Percentiles rank a stretch among this genome's conserved stretches.
These are phyloP conservation scores for Wickerhamiella cacticola DNA, from an alignment of 805 yeast species.

Conservation along the genomic window DNA sequence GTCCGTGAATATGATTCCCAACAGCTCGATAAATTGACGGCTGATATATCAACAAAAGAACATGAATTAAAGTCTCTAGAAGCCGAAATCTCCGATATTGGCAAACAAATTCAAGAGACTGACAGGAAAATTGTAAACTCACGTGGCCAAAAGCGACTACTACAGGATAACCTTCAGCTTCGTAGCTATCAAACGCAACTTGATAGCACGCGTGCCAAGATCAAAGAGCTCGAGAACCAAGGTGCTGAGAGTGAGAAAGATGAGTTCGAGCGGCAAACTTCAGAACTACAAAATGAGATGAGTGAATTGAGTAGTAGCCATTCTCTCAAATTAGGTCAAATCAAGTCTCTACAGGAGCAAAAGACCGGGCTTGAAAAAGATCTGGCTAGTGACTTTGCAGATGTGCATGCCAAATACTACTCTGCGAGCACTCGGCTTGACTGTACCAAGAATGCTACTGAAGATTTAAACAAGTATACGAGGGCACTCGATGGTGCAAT, in stretches of 20 bases:
- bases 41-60: neutral
- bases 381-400: conserved; percentile 54
- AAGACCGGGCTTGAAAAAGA: conserved; percentile 44
- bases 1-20: neutral
- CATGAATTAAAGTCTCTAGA: neutral
- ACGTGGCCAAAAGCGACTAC: conserved; percentile 46
- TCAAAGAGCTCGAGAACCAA: conserved; percentile 38
- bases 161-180: conserved; percentile 53
- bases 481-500: conserved; percentile 86
- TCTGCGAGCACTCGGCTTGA: conserved; percentile 65
- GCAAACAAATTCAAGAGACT: conserved; percentile 5
- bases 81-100: conserved; percentile 24
- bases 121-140: conserved; percentile 33
- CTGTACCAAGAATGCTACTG: conserved; percentile 60
- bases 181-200: conserved; percentile 36
- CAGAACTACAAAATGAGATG: conserved; percentile 37
- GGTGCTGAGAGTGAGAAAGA: conserved; percentile 52
- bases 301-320: conserved; percentile 49
- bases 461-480: conserved; percentile 69
- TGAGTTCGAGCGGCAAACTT: conserved; percentile 48
- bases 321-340: conserved; percentile 75
- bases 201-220: conserved; percentile 29
- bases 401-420: conserved; percentile 51
- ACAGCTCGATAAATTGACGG: conserved; percentile 7
- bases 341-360: conserved; percentile 70